Conservation (phyloP, 2,329 filamentous ascomycete genomes). For the Orbilia blumenaviensis region DNA sequence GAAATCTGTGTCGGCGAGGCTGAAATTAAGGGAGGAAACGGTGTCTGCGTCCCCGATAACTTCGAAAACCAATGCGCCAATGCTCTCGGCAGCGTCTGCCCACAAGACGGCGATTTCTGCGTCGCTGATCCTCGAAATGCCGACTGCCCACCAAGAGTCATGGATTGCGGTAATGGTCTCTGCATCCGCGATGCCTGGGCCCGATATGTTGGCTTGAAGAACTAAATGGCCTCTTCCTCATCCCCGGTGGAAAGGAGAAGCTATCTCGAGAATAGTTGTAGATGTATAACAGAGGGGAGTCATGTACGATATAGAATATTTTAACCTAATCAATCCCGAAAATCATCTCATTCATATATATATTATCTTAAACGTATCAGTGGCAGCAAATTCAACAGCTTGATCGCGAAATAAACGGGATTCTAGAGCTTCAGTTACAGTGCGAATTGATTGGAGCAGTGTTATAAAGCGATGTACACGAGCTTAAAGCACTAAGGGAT, state of each 20-base stretch:
- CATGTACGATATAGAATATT: neutral
- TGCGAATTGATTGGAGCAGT: too few relatives aligned
- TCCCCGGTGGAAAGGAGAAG: neutral
- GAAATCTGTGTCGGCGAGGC: conserved; percentile 35
- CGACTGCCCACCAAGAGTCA: conserved; percentile 31
- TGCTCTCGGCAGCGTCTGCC: conserved; percentile 2
- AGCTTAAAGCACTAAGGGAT: too few relatives aligned
- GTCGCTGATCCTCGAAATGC: conserved; percentile 30
- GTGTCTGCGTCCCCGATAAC: conserved; percentile 3
- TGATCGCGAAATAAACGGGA: too few relatives aligned
- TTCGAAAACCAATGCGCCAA: conserved; percentile 27
- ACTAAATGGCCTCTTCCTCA: neutral
- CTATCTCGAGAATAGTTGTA: neutral
- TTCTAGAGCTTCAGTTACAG: too few relatives aligned
- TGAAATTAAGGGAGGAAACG: conserved; percentile 18
- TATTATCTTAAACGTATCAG: too few relatives aligned
- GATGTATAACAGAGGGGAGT: neutral
- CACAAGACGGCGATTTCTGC: conserved; percentile 12
- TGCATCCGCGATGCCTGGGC: conserved; percentile 19
- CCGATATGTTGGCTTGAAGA: conserved; percentile 15
- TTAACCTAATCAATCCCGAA: neutral
- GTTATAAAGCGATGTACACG: too few relatives aligned
- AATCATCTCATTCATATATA: neutral
- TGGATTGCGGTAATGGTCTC: conserved; percentile 44
- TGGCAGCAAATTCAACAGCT: too few relatives aligned